Conservation (phyloP, 2,329 filamentous ascomycete genomes). For the Nemania sp. region DNA sequence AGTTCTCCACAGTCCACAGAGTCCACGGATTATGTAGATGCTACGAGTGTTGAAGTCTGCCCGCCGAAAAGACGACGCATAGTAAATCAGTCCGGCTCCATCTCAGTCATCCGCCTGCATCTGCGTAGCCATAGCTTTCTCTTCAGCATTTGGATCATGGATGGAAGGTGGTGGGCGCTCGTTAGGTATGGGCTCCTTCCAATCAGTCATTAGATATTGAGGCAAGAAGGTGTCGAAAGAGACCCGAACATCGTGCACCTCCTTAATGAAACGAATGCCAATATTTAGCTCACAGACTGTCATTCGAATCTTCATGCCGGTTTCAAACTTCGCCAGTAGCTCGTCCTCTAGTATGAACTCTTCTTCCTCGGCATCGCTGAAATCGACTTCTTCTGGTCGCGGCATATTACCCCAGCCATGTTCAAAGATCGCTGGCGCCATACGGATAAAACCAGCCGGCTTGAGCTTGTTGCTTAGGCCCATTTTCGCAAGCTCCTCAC, state of each 20-base stretch:
- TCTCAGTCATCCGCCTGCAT: slow-evolving; percentile 14
- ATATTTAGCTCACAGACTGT: slow-evolving; percentile 59
- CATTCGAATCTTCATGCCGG: slow-evolving; percentile 66
- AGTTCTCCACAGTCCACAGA: no score
- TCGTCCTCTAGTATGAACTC: slow-evolving; percentile 70
- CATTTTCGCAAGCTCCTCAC: slow-evolving; percentile 24
- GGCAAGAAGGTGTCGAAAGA: slow-evolving; percentile 67
- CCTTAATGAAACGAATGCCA: slow-evolving; percentile 65
- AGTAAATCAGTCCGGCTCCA: background rate
- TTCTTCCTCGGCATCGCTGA: slow-evolving; percentile 29
- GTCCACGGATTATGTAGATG: no score
- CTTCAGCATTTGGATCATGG: slow-evolving; percentile 41
- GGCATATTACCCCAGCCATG: slow-evolving; percentile 51
- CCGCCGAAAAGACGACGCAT: background rate
- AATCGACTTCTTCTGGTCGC: slow-evolving; percentile 38
- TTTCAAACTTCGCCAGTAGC: slow-evolving; percentile 54
- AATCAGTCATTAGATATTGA: slow-evolving; percentile 70
- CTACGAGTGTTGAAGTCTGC: no score
- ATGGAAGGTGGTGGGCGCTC: slow-evolving; percentile 52
- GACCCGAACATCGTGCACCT: slow-evolving; percentile 57
- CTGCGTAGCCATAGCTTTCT: slow-evolving; percentile 22
- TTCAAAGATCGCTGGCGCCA: slow-evolving; percentile 51
- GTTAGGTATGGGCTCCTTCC: slow-evolving; percentile 58
- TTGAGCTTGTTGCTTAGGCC: slow-evolving; percentile 36
- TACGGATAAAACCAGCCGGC: slow-evolving; percentile 50